Base-by-base conservation (phyloP, 768 basidiomycete species). In the Myochromella boudieri region DNA sequence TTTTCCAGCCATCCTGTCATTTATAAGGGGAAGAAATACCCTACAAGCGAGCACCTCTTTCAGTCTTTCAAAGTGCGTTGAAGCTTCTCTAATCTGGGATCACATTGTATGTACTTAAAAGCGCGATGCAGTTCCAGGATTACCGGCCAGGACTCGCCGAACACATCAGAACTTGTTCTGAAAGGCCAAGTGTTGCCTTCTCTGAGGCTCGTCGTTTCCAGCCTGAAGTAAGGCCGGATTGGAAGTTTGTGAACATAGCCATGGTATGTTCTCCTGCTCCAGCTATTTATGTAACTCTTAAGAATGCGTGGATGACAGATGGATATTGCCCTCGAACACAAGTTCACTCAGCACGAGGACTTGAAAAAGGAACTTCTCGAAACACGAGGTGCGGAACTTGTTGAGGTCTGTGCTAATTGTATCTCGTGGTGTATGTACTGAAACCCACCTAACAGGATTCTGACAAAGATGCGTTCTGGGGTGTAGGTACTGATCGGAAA, bases 381-480 rank as follows among this genome's bases (percentile, higher is more conserved):
- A 6, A 89, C 87, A 3, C 83, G 80, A 2, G 77, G 82, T 54
- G 80, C 78, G 15, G 78, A 81, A 44, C 74, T 91, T 26, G 63
- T 90, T 4, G 88, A 91, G 76, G 86, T 84, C 46, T 27, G 46
- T 56, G 49, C 17, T 24, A 25, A 22, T 22, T 12, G 33, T 42
- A 24, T 22, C 14, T 17, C 39, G 51, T 44, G 18, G 17, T 39
- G 10, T 21, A 15, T 28, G 9, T 15, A 32, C 37, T 40, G 36
- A 46, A 58, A 37, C 48, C 43, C 7, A 7, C 38, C 51, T 15
- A 52, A 12, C 50, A 86, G 84, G 77, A 85, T 57, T 87, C 84
- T n/a, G 81, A 82, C 48, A 83, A 80, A 52, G 87, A 89, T 61
- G 71, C 84, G 31, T 87, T 87, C 64, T 89, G 87, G 85, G 87